A percentile compares a stretch with the other conserved stretches of the same genome.
phyloP scores from a whole-genome alignment of 2,329 filamentous ascomycete genomes.

The Chaetothyriales sp. region DNA sequence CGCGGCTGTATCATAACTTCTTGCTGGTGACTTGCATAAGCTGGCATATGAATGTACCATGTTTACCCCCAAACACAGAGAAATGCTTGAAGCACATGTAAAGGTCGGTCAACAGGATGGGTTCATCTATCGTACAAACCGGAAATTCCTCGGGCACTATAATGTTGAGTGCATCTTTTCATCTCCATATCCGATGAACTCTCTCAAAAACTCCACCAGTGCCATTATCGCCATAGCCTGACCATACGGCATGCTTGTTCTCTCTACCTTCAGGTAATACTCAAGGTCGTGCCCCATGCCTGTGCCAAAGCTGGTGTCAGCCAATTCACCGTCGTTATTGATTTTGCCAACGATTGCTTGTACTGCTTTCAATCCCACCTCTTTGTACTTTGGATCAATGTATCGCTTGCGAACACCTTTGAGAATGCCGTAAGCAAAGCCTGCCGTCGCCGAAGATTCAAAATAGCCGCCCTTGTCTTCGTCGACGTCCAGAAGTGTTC shows the following conservation, averaged over 20 bases:
- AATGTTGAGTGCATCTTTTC: too few relatives aligned
- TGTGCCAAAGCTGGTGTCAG: constrained; percentile 65
- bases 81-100: too few relatives aligned
- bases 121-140: too few relatives aligned
- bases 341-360: constrained; percentile 54
- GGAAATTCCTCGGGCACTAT: too few relatives aligned
- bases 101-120: too few relatives aligned
- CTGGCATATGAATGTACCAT: too few relatives aligned
- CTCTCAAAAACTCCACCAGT: constrained; percentile 57
- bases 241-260: constrained; percentile 72
- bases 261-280: constrained; percentile 62
- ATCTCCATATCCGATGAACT: constrained; percentile 29
- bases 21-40: too few relatives aligned
- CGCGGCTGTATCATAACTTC: too few relatives aligned
- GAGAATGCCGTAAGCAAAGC: constrained; percentile 67
- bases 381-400: constrained; percentile 45
- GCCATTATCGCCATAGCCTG: constrained; percentile 79
- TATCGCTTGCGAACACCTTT: constrained; percentile 60
- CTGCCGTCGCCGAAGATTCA: constrained; percentile 65
- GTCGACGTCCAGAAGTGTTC: constrained; percentile 58
- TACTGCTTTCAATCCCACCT: constrained; percentile 52
- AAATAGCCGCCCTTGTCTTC: constrained; percentile 53
- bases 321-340: constrained; percentile 53
- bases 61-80: too few relatives aligned
- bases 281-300: constrained; percentile 60